These are phyloP conservation scores for Collybia sp. DNA, from an alignment of 768 basidiomycete genomes.

Conservation along the genomic window DNA sequence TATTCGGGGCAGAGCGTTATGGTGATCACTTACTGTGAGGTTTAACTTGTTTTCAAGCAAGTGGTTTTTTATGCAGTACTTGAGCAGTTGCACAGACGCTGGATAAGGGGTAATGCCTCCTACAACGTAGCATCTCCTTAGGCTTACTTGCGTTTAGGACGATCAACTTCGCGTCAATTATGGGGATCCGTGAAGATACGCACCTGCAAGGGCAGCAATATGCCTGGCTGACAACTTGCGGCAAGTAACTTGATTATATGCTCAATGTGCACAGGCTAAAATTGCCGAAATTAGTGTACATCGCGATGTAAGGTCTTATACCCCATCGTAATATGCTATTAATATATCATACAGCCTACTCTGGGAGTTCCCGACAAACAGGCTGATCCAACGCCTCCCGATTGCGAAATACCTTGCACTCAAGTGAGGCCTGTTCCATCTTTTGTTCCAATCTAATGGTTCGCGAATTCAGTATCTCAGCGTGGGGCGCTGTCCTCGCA, in stretches of 20 bases:
- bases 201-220: constrained; percentile 45
- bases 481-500: constrained; percentile 43
- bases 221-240: constrained; percentile 43
- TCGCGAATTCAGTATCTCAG: constrained; percentile 20
- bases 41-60: background rate
- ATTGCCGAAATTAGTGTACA: constrained; percentile 24
- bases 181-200: constrained; percentile 40
- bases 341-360: constrained; percentile 17
- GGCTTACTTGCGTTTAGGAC: constrained; percentile 19
- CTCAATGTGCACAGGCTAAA: constrained; percentile 1
- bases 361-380: constrained; percentile 46
- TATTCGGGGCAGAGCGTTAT: constrained; percentile 26
- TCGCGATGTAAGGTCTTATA: constrained; percentile 25
- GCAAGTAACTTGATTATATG: constrained; percentile 16
- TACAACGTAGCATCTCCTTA: too few species aligned
- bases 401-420: constrained; percentile 45
- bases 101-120: constrained; percentile 34
- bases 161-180: constrained; percentile 42
- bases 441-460: background rate
- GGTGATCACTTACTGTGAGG: constrained; percentile 40
- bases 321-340: background rate
- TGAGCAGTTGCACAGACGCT: constrained; percentile 35
- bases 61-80: background rate
- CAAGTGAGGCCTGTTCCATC: constrained; percentile 22
- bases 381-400: constrained; percentile 42